Evolutionary conservation across 163 green algal genomes (phyloP).

Genomic region (Chloromonas sp.): DNA sequence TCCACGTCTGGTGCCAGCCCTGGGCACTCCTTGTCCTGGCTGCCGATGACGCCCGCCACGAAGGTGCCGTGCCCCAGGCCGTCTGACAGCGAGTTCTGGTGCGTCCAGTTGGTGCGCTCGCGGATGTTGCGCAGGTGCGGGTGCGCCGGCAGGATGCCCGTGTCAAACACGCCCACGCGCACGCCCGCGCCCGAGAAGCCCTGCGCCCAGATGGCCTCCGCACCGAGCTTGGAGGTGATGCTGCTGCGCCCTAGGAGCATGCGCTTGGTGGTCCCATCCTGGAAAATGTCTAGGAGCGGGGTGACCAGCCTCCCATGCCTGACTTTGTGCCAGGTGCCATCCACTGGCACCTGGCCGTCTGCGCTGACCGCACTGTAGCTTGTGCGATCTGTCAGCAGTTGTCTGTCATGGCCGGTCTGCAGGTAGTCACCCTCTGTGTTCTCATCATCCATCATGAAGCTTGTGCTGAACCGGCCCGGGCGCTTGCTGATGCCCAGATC

Average conservation of each 20-base stretch:
- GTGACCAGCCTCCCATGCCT: background rate
- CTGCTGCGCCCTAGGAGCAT: conserved; percentile 22
- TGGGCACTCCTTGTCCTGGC: conserved; percentile 67
- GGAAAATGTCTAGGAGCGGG: too few species aligned
- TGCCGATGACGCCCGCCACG: conserved; percentile 89
- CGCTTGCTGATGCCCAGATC: conserved; percentile 8
- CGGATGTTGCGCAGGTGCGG: conserved; percentile 92
- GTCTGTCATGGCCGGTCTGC: background rate
- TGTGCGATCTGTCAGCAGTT: background rate
- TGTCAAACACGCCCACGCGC: conserved; percentile 96
- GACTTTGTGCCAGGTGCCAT: background rate
- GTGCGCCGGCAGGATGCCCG: conserved; percentile 82
- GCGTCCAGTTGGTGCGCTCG: conserved; percentile 94
- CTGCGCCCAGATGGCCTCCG: conserved; percentile 63
- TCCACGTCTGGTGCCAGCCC: conserved; percentile 90
- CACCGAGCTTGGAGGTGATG: conserved; percentile 47
- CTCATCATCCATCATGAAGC: conserved; percentile 12
- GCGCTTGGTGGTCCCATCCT: background rate
- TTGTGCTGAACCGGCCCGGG: conserved; percentile 12
- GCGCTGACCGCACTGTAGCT: background rate
- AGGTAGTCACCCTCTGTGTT: background rate
- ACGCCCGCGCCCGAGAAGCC: conserved; percentile 70
- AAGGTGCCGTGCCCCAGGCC: conserved; percentile 95
- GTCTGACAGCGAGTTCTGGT: conserved; percentile 88
- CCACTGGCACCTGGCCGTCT: background rate